A percentile compares a stretch with the other conserved stretches of the same genome.
These are phyloP conservation scores for Achaetomiella virescens DNA, from an alignment of 495 filamentous ascomycete species.

Conservation along the genomic window DNA sequence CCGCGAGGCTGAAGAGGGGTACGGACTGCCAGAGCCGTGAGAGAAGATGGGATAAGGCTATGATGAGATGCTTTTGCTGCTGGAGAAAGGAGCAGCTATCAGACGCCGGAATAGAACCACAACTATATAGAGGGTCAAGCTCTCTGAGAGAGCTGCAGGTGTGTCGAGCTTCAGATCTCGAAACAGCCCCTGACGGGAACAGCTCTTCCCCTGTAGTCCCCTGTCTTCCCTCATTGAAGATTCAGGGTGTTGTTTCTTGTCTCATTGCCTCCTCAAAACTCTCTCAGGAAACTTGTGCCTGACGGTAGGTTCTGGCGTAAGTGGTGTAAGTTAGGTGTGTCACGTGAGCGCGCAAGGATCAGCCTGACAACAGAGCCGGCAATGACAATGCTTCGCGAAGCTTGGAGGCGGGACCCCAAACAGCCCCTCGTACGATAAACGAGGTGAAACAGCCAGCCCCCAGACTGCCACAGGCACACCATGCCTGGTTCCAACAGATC, in stretches of 20 bases:
- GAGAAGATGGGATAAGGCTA: background rate
- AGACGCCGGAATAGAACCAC: background rate
- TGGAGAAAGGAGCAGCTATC: background rate
- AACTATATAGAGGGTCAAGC: constrained; percentile 1
- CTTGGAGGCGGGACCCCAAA: background rate
- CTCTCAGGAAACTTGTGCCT: too few relatives aligned
- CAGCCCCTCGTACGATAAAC: constrained; percentile 21
- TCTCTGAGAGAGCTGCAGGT: background rate
- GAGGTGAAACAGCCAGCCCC: constrained; percentile 3
- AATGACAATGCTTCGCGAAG: background rate
- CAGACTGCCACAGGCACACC: constrained; percentile 6
- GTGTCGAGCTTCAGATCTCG: too few relatives aligned
- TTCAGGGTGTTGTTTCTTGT: too few relatives aligned
- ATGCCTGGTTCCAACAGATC: background rate
- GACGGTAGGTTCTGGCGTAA: too few relatives aligned
- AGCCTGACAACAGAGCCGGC: background rate
- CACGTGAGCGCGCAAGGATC: too few relatives aligned
- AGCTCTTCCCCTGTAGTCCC: too few relatives aligned
- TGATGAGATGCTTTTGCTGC: constrained; percentile 9
- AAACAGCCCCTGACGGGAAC: too few relatives aligned
- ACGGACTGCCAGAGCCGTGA: constrained; percentile 25
- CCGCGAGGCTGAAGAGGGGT: constrained; percentile 1
- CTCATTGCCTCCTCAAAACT: too few relatives aligned
- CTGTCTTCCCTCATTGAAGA: too few relatives aligned
- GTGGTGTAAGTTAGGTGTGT: too few relatives aligned